phyloP scores from a whole-genome alignment of 2,329 filamentous ascomycete species.

The Drechslerella stenobrocha region DNA sequence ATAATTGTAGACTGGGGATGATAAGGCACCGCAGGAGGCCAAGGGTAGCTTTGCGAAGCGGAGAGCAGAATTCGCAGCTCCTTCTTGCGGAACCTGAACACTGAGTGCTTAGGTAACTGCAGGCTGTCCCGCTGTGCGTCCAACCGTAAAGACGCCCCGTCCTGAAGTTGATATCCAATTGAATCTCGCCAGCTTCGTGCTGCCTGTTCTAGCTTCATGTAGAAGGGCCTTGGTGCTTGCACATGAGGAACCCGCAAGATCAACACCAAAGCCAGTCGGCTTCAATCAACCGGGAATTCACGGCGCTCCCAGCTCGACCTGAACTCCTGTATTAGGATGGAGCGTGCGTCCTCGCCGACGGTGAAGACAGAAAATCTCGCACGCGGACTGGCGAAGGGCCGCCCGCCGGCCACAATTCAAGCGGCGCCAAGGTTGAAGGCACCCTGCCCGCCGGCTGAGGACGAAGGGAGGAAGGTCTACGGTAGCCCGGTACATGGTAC shows the following conservation, averaged over 20 bases:
- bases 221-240: neutral
- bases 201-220: slow-evolving; percentile 5
- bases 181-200: slow-evolving; percentile 3
- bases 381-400: slow-evolving; percentile 15
- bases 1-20: neutral
- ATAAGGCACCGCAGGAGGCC: neutral
- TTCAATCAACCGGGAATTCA: too few species aligned
- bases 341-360: neutral
- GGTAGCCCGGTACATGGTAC: too few species aligned
- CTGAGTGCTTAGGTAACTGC: too few species aligned
- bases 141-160: neutral
- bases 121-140: too few species aligned
- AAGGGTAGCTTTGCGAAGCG: neutral
- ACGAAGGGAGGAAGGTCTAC: neutral
- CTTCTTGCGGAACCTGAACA: slow-evolving; percentile 38
- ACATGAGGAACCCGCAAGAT: neutral
- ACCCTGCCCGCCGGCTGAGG: slow-evolving; percentile 14
- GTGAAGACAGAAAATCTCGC: slow-evolving; percentile 30
- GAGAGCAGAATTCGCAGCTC: neutral
- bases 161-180: neutral
- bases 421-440: slow-evolving; percentile 9
- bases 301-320: neutral
- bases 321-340: slow-evolving; percentile 5
- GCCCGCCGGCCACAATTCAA: slow-evolving; percentile 15
- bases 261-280: neutral